Percentiles rank a stretch among this genome's conserved stretches.
These are phyloP conservation scores for Boletus semigastroideus DNA, from an alignment of 1,284 basidiomycete species.

Conservation along the genomic window DNA sequence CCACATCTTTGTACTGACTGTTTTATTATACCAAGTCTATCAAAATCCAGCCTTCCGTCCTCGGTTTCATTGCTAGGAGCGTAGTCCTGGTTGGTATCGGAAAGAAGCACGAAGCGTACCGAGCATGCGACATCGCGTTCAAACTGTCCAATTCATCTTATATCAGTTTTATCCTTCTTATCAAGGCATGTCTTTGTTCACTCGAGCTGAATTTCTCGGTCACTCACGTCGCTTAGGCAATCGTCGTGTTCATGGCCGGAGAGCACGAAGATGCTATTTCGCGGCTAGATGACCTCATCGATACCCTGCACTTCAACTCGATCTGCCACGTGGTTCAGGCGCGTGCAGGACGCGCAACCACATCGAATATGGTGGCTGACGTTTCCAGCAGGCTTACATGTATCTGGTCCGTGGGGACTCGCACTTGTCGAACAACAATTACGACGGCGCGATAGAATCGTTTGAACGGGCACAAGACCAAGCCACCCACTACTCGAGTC, in stretches of 20 bases:
- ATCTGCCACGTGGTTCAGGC: neutral
- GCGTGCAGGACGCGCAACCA: neutral
- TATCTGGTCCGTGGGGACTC: neutral
- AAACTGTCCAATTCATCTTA: neutral
- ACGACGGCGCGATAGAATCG: neutral
- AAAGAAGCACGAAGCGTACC: neutral
- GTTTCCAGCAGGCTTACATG: neutral
- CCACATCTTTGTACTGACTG: neutral
- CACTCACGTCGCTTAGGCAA: neutral
- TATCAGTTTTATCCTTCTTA: neutral
- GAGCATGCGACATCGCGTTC: conserved; percentile 1
- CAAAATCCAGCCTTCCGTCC: neutral
- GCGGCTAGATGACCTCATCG: neutral
- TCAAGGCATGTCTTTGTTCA: neutral
- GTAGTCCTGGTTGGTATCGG: neutral
- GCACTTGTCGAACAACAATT: neutral
- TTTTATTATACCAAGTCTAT: neutral
- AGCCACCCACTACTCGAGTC: neutral
- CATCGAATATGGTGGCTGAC: neutral
- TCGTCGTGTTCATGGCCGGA: neutral
- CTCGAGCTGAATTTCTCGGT: neutral
- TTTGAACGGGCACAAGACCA: neutral
- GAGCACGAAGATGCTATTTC: neutral
- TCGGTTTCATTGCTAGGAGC: neutral
- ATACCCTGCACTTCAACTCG: neutral